A percentile compares a stretch with the other conserved stretches of the same genome.
Conservation (phyloP, 306 rosid species). For the Sophora flavescens region DNA sequence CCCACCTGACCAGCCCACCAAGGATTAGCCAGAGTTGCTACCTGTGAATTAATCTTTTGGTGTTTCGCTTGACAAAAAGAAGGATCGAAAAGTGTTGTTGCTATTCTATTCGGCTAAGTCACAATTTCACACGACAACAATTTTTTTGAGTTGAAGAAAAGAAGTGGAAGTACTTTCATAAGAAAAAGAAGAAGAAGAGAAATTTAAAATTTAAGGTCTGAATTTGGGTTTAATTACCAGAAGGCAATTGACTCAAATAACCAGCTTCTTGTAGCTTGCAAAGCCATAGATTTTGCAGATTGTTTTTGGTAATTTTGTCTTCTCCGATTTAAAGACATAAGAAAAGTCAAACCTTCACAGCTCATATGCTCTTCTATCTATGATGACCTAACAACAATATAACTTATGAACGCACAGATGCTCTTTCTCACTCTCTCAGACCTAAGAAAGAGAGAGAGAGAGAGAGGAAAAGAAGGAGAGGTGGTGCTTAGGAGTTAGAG, state of each 20-base stretch:
- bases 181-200: not conserved
- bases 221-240: slow-evolving; percentile 13
- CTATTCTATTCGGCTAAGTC: too few species aligned
- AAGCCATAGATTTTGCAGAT: slow-evolving; percentile 11
- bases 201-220: slow-evolving; percentile 29
- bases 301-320: slow-evolving; percentile 8
- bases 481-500: slow-evolving; percentile 41
- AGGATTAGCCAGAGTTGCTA: slow-evolving; percentile 83
- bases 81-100: too few species aligned
- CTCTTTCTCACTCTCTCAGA: slow-evolving; percentile 21
- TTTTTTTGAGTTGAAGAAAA: not conserved
- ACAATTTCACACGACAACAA: too few species aligned
- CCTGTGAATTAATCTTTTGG: too few species aligned
- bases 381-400: slow-evolving; percentile 30
- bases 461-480: not conserved
- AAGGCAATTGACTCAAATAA: slow-evolving; percentile 35
- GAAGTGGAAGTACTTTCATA: not conserved
- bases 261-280: slow-evolving; percentile 25
- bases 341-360: slow-evolving; percentile 51
- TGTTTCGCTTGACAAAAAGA: too few species aligned
- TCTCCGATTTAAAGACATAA: slow-evolving; percentile 30
- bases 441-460: not conserved
- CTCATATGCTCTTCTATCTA: slow-evolving; percentile 14
- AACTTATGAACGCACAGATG: slow-evolving; percentile 22
- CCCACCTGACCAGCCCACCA: slow-evolving; percentile 93